These are phyloP conservation scores for Alternaria incomplexa DNA, from an alignment of 2,329 filamentous ascomycete species.

Conservation along the genomic window DNA sequence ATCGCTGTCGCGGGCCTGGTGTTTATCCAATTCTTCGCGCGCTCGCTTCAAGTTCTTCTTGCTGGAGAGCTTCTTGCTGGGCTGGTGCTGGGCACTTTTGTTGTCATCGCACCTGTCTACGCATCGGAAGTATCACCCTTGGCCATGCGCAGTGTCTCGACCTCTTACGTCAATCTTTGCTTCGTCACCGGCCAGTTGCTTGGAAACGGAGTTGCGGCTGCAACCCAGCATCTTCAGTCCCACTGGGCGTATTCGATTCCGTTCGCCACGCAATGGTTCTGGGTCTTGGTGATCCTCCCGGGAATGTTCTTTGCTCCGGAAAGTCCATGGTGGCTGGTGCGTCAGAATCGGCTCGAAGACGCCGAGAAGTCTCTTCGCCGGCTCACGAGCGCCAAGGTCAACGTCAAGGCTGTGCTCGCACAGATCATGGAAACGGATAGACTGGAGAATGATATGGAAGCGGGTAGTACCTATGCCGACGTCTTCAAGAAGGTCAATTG, in stretches of 20 bases:
- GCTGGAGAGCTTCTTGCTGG: neutral
- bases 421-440: neutral
- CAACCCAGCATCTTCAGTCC: neutral
- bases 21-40: neutral
- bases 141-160: neutral
- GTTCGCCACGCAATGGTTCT: conserved; percentile 76
- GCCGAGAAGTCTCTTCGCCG: conserved; percentile 55
- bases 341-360: conserved; percentile 64
- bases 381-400: neutral
- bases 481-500: neutral
- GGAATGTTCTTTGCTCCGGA: conserved; percentile 71
- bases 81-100: neutral
- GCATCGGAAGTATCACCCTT: neutral
- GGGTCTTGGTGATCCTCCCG: conserved; percentile 68
- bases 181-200: neutral
- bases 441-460: neutral
- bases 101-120: neutral
- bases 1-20: neutral
- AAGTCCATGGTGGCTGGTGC: conserved; percentile 73
- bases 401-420: neutral
- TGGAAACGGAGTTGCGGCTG: neutral
- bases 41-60: neutral
- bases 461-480: neutral
- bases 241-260: conserved; percentile 69
- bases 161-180: neutral